Evolutionary conservation across 179 eudicot species (phyloP), one percentile per base, ranked within the genome.

Genomic region (Drosera spatulata): DNA sequence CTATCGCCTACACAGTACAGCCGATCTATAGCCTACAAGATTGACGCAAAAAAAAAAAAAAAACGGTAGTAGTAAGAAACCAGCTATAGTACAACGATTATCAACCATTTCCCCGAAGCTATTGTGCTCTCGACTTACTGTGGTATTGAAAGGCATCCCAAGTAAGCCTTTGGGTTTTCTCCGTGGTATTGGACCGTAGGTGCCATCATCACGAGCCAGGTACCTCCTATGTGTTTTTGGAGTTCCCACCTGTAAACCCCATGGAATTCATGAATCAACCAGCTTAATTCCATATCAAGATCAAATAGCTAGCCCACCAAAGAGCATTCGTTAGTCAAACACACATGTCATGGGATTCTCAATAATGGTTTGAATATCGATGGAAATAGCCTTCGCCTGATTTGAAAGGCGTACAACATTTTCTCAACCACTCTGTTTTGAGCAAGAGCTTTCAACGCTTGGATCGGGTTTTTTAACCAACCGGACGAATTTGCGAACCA

Each of bases 61-160:
- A 22, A 22, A 22, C 1, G 1, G 33, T 22, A 22, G 33, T 22
- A 22, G 33, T 22, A 22, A 22, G 33, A 22, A 7, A 13, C 59
- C 58, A 61, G 15, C 22, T 39, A 44, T 33, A 63, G 46, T 50
- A 5, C 11, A 6, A 58, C 41, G 63, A 54, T 39, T 39, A 11
- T 38, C 52, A 61, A 60, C 53, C 43, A 51, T 43, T 47, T 4
- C 22, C 43, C 46, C 12, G 2, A 57, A 45, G 10, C 38, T 9
- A 46, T 44, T 8, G 48, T 63, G 49, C 9, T 60, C 69, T 63
- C 44, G 57, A 70, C 85, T 67, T 72, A 89, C 99, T 62, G 99
- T 94, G n/a, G 97, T 94, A 71, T 94, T 94, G 75, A 94, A 94
- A 57, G 99, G 99, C 99, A 94, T 94, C 64, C 91, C 99, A 50